Conservation (phyloP, 208 protist genomes). For the Leptomonas seymouri region DNA sequence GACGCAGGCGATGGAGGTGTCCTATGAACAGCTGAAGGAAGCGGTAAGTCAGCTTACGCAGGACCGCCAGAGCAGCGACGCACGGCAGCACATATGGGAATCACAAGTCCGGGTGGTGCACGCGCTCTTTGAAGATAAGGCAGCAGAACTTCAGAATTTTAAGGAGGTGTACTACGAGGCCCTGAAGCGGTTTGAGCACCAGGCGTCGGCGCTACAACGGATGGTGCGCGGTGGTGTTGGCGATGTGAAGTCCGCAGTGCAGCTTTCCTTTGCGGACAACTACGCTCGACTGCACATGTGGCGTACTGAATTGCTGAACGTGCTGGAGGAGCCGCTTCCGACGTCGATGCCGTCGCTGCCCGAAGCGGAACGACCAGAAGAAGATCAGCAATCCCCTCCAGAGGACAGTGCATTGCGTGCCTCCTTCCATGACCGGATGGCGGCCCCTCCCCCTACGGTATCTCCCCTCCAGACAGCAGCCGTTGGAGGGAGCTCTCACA, state of each 20-base stretch:
- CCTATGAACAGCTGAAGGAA: slow-evolving; percentile 52
- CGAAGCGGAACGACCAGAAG: background rate
- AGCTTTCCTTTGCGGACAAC: slow-evolving; percentile 36
- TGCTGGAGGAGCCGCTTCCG: slow-evolving; percentile 31
- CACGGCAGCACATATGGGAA: slow-evolving; percentile 76
- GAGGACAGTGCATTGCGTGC: background rate
- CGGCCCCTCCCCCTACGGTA: slow-evolving; percentile 8
- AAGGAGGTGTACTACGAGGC: slow-evolving; percentile 80
- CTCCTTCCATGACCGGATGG: background rate
- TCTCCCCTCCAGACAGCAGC: no score
- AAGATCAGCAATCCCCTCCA: background rate
- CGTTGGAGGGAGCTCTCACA: no score
- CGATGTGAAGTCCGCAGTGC: slow-evolving; percentile 38
- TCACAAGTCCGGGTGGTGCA: slow-evolving; percentile 75
- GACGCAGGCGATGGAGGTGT: slow-evolving; percentile 60
- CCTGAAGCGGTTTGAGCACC: slow-evolving; percentile 70
- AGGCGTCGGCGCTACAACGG: slow-evolving; percentile 57
- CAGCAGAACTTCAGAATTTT: slow-evolving; percentile 65
- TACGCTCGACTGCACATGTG: slow-evolving; percentile 54
- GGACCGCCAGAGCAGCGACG: slow-evolving; percentile 69
- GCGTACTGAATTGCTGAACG: slow-evolving; percentile 38
- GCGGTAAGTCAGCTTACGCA: slow-evolving; percentile 64
- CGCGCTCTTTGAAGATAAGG: slow-evolving; percentile 73
- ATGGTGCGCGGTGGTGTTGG: slow-evolving; percentile 59
- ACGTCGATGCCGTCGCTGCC: background rate